Evolutionary conservation across 768 basidiomycete genomes (phyloP).

Genomic region (Neoboletus subvelutipes): DNA sequence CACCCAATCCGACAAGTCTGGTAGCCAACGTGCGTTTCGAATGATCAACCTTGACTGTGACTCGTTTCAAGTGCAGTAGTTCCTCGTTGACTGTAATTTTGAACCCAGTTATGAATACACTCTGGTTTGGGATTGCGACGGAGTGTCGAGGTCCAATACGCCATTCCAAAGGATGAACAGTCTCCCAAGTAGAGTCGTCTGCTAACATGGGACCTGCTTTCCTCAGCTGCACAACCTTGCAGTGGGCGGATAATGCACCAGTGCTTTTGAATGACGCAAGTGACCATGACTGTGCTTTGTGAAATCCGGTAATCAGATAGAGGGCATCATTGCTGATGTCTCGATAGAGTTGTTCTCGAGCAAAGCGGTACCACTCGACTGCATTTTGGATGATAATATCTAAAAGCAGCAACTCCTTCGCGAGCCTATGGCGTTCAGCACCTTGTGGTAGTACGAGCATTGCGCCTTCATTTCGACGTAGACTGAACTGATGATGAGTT

Average conservation of each 20-base stretch:
- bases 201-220: background rate
- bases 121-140: constrained; percentile 6
- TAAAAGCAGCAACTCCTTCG: background rate
- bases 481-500: background rate
- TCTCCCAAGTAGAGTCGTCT: background rate
- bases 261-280: background rate
- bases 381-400: background rate
- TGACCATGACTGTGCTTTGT: background rate
- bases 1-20: background rate
- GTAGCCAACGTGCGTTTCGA: background rate
- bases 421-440: background rate
- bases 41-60: background rate
- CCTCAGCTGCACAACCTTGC: background rate
- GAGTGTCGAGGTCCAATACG: background rate
- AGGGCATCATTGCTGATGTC: background rate
- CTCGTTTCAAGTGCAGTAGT: background rate
- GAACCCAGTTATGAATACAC: constrained; percentile 15
- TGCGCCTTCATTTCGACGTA: background rate
- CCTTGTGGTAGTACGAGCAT: background rate
- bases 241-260: background rate
- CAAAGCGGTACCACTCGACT: background rate
- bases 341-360: background rate
- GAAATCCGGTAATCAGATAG: background rate
- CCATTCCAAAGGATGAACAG: background rate
- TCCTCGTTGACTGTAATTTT: constrained; percentile 4